Percentiles rank a stretch among this genome's conserved stretches.
phyloP scores from a whole-genome alignment of 169 alveolate genomes.

The Cryptosporidium bovis region DNA sequence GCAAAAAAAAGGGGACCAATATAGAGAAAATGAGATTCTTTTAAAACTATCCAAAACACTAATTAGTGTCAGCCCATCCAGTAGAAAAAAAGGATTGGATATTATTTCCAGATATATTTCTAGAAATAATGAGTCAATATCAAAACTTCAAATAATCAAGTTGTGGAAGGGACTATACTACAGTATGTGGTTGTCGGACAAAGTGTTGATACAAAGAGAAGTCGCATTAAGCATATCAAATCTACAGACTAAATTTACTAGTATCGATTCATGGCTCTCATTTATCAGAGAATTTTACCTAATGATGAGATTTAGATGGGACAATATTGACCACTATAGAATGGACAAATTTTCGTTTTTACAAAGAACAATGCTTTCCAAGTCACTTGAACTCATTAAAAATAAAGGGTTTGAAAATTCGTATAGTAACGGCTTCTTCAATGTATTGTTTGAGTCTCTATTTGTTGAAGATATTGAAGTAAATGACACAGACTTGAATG shows the following conservation, averaged over 20 bases:
- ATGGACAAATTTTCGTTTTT: conserved; percentile 65
- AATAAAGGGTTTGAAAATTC: conserved; percentile 30
- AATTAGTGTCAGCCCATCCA: conserved; percentile 37
- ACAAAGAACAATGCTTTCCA: conserved; percentile 69
- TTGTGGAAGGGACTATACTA: conserved; percentile 69
- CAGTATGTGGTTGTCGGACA: conserved; percentile 68
- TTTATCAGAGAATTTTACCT: conserved; percentile 58
- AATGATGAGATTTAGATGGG: conserved; percentile 74
- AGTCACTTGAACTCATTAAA: conserved; percentile 27
- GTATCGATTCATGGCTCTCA: background rate
- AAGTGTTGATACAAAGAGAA: conserved; percentile 63
- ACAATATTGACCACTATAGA: conserved; percentile 46
- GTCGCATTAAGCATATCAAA: conserved; percentile 47
- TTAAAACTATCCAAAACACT: conserved; percentile 34
- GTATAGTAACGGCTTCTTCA: conserved; percentile 7
- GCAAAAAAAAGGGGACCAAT: background rate
- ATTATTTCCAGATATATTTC: conserved; percentile 42
- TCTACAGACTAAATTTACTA: conserved; percentile 26
- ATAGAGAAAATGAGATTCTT: conserved; percentile 36
- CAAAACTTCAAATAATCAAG: conserved; percentile 36
- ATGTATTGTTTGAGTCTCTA: background rate
- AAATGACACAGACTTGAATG: background rate
- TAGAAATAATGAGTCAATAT: conserved; percentile 29
- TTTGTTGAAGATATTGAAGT: conserved; percentile 17
- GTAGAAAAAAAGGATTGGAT: conserved; percentile 45